Percentiles rank a stretch among this genome's conserved stretches.
phyloP scores from a whole-genome alignment of 345 rosid genomes.

The Eucalyptus sp. region DNA sequence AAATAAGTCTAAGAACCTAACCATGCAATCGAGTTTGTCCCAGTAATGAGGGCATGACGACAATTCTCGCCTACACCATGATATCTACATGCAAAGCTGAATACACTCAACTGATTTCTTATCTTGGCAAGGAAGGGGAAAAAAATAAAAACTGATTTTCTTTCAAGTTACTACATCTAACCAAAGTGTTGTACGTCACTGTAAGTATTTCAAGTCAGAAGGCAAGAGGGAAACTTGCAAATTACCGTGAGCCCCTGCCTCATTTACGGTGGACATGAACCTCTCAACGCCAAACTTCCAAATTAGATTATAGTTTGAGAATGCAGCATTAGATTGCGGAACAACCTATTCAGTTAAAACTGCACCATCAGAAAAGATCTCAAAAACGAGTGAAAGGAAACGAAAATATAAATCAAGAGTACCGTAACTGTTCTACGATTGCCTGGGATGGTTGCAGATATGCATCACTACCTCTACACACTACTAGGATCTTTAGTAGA shows the following conservation, averaged over 20 bases:
- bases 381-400: background rate
- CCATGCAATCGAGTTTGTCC: background rate
- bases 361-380: background rate
- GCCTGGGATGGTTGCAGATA: background rate
- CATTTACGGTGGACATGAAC: background rate
- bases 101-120: too few species aligned
- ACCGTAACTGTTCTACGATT: background rate
- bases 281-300: background rate
- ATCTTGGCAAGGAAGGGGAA: background rate
- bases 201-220: background rate
- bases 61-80: accelerated
- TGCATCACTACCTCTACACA: background rate
- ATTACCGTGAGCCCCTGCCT: background rate
- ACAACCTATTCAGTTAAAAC: constrained; percentile 37
- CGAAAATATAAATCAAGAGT: background rate
- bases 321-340: constrained; percentile 64
- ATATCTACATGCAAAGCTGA: background rate
- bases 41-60: background rate
- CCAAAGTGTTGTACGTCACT: too few species aligned
- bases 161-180: background rate
- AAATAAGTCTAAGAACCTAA: accelerated
- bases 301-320: constrained; percentile 23
- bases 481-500: background rate
- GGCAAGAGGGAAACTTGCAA: background rate
- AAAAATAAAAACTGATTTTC: background rate